phyloP scores from a whole-genome alignment of 306 rosid genomes.

The Begonia masoniana region DNA sequence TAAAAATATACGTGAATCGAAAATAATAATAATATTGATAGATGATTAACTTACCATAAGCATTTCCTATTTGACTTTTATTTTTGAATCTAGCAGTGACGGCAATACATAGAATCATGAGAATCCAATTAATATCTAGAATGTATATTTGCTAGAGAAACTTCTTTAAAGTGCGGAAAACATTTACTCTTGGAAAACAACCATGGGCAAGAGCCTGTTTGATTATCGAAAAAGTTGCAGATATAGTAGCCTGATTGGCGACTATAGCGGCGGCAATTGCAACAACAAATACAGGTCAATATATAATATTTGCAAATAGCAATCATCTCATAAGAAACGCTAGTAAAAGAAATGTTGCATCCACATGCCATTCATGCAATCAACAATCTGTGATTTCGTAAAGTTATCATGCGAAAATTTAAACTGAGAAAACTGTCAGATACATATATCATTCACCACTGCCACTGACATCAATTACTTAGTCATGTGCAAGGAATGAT shows the following conservation, averaged over 20 bases:
- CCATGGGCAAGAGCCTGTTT: conserved; percentile 96
- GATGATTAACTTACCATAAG: conserved; percentile 47
- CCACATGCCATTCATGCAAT: not conserved
- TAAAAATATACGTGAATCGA: not conserved
- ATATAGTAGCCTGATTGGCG: conserved; percentile 88
- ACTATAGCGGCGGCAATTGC: conserved; percentile 93
- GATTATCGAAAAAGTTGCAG: conserved; percentile 81
- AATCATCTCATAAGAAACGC: conserved; percentile 1
- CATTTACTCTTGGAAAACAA: conserved; percentile 94
- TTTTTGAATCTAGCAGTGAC: conserved; percentile 90
- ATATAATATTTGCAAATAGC: conserved; percentile 39
- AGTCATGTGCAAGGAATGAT: no score
- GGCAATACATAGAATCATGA: conserved; percentile 85
- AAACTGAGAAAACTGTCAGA: no score
- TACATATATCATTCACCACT: no score
- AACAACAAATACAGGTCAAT: conserved; percentile 80
- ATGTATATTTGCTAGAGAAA: conserved; percentile 72
- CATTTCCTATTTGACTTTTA: conserved; percentile 91
- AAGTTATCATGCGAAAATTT: no score
- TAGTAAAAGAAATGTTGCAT: not conserved
- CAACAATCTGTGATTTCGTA: no score
- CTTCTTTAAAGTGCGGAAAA: conserved; percentile 70
- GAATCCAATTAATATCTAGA: conserved; percentile 91
- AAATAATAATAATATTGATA: conserved; percentile 1
- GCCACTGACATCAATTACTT: no score